A percentile compares a stretch with the other conserved stretches of the same genome.
These are phyloP conservation scores for Talaromyces piceae DNA, from an alignment of 2,329 filamentous ascomycete species.

Conservation along the genomic window DNA sequence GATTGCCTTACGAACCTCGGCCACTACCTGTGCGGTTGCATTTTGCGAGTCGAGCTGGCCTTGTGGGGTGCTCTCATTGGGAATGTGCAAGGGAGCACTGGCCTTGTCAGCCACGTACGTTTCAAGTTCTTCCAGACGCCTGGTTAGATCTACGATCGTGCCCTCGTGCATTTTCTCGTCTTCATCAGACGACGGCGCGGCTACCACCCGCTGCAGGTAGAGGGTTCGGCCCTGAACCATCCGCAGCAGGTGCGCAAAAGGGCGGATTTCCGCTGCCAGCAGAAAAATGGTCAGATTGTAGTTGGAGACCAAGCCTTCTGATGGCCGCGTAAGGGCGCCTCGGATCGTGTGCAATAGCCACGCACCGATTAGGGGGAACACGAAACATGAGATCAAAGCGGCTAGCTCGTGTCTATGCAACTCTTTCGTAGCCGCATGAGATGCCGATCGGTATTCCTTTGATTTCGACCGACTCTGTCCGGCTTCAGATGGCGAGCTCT, in stretches of 20 bases:
- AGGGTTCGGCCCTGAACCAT: conserved; percentile 72
- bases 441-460: conserved; percentile 15
- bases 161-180: conserved; percentile 18
- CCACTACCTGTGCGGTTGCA: conserved; percentile 32
- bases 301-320: conserved; percentile 81
- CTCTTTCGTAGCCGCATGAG: conserved; percentile 47
- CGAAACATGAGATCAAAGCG: conserved; percentile 70
- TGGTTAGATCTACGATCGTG: conserved; percentile 50
- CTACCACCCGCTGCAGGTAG: conserved; percentile 68
- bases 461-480: conserved; percentile 1
- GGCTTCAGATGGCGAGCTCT: neutral
- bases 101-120: conserved; percentile 41
- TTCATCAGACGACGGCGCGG: conserved; percentile 15
- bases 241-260: conserved; percentile 71
- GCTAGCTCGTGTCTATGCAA: conserved; percentile 67
- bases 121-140: conserved; percentile 65
- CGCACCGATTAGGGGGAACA: conserved; percentile 70
- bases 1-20: conserved; percentile 57
- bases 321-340: conserved; percentile 70
- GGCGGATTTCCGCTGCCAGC: conserved; percentile 76
- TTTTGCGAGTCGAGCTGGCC: neutral
- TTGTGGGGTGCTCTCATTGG: conserved; percentile 1
- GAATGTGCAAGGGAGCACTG: conserved; percentile 17
- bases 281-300: conserved; percentile 91
- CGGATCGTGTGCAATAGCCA: conserved; percentile 77